Evolutionary conservation across 1,139 yeast species (phyloP), one percentile per base, ranked within the genome.

Genomic region (Sugiyamaella grinbergsii): DNA sequence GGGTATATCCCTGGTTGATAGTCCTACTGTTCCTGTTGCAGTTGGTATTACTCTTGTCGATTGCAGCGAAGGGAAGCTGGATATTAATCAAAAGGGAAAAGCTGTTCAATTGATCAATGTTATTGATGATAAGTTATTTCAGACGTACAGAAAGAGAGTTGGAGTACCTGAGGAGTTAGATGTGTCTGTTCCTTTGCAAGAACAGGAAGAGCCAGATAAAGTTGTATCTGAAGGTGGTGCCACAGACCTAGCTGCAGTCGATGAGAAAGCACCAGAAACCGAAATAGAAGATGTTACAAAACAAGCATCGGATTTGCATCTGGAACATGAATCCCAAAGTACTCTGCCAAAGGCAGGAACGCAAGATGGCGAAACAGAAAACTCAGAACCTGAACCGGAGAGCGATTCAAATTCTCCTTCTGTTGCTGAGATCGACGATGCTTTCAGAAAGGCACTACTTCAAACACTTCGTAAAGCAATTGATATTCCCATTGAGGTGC

Each of bases 1-100:
- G 15, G 96, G 87, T 0, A 75, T 93, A 31, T 87, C 83, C 0
- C 79, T 80, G 54, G 72, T 74, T 32, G 72, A 76, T n/a, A 63
- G 73, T 20, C 95, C 95, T 0, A 67, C 76, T 2, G 83, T 85
- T 11, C 77, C 83, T 0, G 76, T 81, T 62, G 97, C 96, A 0
- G 78, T 91, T 28, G 98, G 98, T 0, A 64, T 75, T 4, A 81
- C 89, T 31, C 67, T 71, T 31, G 61, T 80, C 59, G 79, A 86
- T 61, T 62, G 88, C 62, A 47, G 49, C 26, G 31, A 20, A 5
- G 53, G 58, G 22, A 43, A 61, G 23, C 54, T 63, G 6, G 59
- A 57, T n/a, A 59, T 59, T 15, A 62, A 59, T 33, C 60, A 63
- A 31, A 63, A 61, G 38, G 76, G 76, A 10, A 72, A 71, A 51